Conservation (phyloP, 768 basidiomycete genomes). For the Terana coerulea region DNA sequence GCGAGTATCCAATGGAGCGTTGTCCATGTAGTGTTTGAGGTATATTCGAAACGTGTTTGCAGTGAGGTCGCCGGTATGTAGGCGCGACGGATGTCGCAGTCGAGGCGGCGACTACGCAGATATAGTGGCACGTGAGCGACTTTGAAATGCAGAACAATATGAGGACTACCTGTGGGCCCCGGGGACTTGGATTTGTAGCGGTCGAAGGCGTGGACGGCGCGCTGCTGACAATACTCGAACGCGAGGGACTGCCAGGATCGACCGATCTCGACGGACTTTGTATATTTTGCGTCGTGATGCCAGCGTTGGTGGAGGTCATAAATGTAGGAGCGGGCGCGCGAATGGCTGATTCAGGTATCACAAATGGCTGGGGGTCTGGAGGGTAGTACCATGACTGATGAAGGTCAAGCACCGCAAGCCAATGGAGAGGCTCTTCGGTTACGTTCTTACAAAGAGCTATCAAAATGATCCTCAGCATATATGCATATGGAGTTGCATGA, state of each 20-base stretch:
- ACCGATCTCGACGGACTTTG: too few species aligned
- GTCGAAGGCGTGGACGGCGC: slow-evolving; percentile 17
- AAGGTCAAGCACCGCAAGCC: slow-evolving; percentile 45
- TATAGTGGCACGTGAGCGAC: neutral
- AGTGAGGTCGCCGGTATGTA: slow-evolving; percentile 65
- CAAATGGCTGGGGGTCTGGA: slow-evolving; percentile 40
- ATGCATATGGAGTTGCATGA: too few species aligned
- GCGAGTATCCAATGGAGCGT: slow-evolving; percentile 31
- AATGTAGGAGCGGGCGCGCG: slow-evolving; percentile 9
- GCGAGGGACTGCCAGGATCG: slow-evolving; percentile 7
- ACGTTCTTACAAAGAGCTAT: slow-evolving; percentile 44
- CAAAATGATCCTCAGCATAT: neutral
- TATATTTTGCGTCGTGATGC: too few species aligned
- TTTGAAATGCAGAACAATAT: neutral
- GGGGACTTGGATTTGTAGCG: slow-evolving; percentile 2
- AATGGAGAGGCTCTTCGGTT: slow-evolving; percentile 61
- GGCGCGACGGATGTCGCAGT: slow-evolving; percentile 69
- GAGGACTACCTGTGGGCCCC: neutral
- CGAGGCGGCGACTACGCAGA: slow-evolving; percentile 34
- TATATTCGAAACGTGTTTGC: slow-evolving; percentile 72
- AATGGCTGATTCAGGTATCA: slow-evolving; percentile 29
- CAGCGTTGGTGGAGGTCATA: too few species aligned
- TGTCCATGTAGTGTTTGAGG: slow-evolving; percentile 76
- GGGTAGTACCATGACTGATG: slow-evolving; percentile 51
- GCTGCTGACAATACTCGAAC: slow-evolving; percentile 9